These are phyloP conservation scores for Colletotrichum tanaceti DNA, from an alignment of 2,329 filamentous ascomycete genomes.

Conservation along the genomic window DNA sequence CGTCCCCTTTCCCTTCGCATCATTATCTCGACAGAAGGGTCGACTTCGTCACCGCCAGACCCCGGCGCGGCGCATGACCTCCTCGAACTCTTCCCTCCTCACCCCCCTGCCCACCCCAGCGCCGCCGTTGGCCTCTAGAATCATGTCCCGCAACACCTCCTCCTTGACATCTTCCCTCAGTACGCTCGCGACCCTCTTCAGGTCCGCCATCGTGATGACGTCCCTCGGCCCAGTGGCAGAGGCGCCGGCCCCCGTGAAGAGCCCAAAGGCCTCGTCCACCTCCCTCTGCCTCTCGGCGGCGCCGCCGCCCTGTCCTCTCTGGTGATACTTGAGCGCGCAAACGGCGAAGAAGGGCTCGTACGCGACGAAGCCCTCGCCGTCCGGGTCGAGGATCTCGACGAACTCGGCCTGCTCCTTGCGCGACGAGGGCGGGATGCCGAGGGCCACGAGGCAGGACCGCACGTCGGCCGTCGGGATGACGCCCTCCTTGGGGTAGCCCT, in stretches of 20 bases:
- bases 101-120: slow-evolving; percentile 78
- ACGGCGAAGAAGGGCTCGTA: slow-evolving; percentile 89
- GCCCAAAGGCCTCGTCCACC: slow-evolving; percentile 81
- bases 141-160: slow-evolving; percentile 89
- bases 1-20: no score
- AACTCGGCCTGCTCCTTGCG: slow-evolving; percentile 80
- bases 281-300: slow-evolving; percentile 65
- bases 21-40: background rate
- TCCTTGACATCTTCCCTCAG: slow-evolving; percentile 88
- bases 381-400: slow-evolving; percentile 83
- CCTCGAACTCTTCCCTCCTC: slow-evolving; percentile 82
- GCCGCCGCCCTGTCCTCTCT: slow-evolving; percentile 55
- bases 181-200: slow-evolving; percentile 81
- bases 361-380: slow-evolving; percentile 78
- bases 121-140: slow-evolving; percentile 90
- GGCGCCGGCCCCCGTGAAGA: slow-evolving; percentile 74
- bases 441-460: slow-evolving; percentile 79
- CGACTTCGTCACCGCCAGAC: slow-evolving; percentile 74
- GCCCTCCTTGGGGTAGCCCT: slow-evolving; percentile 70
- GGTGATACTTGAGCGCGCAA: slow-evolving; percentile 85
- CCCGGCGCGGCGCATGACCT: slow-evolving; percentile 85
- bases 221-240: slow-evolving; percentile 10
- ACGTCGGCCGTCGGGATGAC: slow-evolving; percentile 76
- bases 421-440: slow-evolving; percentile 76
- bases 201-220: slow-evolving; percentile 82